Base-by-base conservation (phyloP, 2,329 filamentous ascomycete genomes). In the Westerdykella ornata region DNA sequence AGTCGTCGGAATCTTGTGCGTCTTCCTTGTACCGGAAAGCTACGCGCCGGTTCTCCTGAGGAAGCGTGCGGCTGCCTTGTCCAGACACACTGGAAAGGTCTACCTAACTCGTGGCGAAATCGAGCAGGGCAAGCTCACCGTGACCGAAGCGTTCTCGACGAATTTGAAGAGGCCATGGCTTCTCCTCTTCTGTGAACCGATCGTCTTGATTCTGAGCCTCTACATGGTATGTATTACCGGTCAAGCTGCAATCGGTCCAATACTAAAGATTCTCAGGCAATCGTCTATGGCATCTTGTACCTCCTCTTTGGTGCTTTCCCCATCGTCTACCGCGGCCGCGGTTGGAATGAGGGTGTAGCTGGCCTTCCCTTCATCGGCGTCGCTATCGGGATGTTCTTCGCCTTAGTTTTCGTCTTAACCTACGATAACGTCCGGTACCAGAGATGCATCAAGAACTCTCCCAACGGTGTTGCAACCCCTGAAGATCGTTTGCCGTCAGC, bases 171-270 rank as follows among this genome's bases (percentile, higher is more conserved):
- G 83, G 3, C 83, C 84, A 1, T 84, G 82, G 80, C 68, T 82
- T 35, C 72, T 87, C 39, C 72, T 87, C 6, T 82, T 86, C 69
- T 68, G 69, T 42, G 83, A 87, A 56, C 83, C 83, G 2, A 86
- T 85, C 48, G 78, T 84, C 17, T 59, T 83, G 9, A 67, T 84
- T 8, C 70, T 80, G 3, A 77, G 75, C 29, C 68, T 85, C 18
- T 86, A 85, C 67, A 76, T 82, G 69, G 40, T 39, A 16, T 31
- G 41, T 46, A 22, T 12, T 8, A 14, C 18, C 29, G 4, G 15
- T 14, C 18, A 32, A 6, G 13, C 5, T 19, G 15, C 4, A 12
- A 13, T 2, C 15, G 9, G 14, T 19, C 18, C n/a, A 20, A 30
- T 9, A 34, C 38, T 44, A 30, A 44, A 32, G 16, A 12, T 29